Percentiles rank a stretch among this genome's conserved stretches.
These are phyloP conservation scores for Penicillium cataractarum DNA, from an alignment of 495 filamentous ascomycete genomes.

Conservation along the genomic window DNA sequence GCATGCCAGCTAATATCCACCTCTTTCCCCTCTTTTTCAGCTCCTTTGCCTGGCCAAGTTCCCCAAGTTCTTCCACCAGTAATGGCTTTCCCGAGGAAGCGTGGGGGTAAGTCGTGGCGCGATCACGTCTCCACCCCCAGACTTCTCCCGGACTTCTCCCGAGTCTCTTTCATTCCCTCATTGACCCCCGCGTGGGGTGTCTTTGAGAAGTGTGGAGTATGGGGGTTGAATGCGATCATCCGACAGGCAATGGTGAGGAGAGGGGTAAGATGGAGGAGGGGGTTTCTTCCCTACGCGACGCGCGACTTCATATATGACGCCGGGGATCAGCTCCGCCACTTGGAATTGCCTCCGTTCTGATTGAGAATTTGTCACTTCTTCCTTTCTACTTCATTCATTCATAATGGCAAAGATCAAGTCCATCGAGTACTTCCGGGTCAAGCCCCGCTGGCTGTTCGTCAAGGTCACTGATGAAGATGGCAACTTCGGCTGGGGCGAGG, in stretches of 20 bases:
- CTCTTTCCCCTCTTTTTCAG: not conserved
- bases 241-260: not conserved
- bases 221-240: not conserved
- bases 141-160: constrained; percentile 21
- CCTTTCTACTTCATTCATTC: not conserved
- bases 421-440: constrained; percentile 81
- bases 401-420: constrained; percentile 68
- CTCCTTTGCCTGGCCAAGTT: not conserved
- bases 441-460: constrained; percentile 81
- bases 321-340: not conserved
- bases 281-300: not conserved
- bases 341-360: not conserved
- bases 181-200: constrained; percentile 26
- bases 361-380: not conserved
- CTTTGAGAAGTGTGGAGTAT: constrained; percentile 2
- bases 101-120: constrained; percentile 15
- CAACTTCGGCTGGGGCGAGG: constrained; percentile 78
- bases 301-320: constrained; percentile 11
- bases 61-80: constrained; percentile 21
- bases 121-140: constrained; percentile 18
- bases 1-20: not conserved
- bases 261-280: not conserved
- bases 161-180: not conserved
- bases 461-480: constrained; percentile 71
- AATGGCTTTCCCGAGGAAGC: not conserved